These are phyloP conservation scores for Aspergillus fumigatiaffinis DNA, from an alignment of 2,329 filamentous ascomycete genomes.

Conservation along the genomic window DNA sequence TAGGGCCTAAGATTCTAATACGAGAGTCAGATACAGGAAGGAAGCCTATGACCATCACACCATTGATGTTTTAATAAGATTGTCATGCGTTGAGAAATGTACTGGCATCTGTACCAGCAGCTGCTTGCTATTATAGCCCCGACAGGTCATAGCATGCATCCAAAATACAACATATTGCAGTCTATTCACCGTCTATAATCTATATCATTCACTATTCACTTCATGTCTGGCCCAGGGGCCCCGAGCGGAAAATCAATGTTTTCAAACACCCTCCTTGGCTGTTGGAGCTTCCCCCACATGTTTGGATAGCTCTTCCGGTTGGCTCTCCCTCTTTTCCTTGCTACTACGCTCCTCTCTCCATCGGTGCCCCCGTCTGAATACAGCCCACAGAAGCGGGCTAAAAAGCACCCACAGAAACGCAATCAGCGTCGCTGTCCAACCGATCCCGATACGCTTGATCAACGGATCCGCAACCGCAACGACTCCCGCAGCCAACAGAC, in stretches of 20 bases:
- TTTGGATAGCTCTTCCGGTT: too few relatives aligned
- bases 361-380: slow-evolving; percentile 15
- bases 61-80: too few relatives aligned
- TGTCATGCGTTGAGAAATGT: too few relatives aligned
- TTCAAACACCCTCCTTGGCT: not conserved
- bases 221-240: not conserved
- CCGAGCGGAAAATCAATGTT: too few relatives aligned
- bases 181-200: not conserved
- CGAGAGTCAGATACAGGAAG: too few relatives aligned
- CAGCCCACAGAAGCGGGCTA: slow-evolving; percentile 17
- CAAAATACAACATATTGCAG: not conserved
- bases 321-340: too few relatives aligned
- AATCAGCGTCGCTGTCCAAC: slow-evolving; percentile 23
- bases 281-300: not conserved
- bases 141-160: too few relatives aligned
- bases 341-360: slow-evolving; percentile 6
- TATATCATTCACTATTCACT: not conserved
- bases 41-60: too few relatives aligned
- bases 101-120: too few relatives aligned
- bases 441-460: slow-evolving; percentile 21
- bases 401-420: slow-evolving; percentile 18
- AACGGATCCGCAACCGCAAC: slow-evolving; percentile 18
- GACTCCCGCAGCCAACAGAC: slow-evolving; percentile 21
- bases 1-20: too few relatives aligned
- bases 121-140: too few relatives aligned